phyloP scores from a whole-genome alignment of 225 moss, liverwort and hornwort genomes.

The Thuidium tamariscinum region DNA sequence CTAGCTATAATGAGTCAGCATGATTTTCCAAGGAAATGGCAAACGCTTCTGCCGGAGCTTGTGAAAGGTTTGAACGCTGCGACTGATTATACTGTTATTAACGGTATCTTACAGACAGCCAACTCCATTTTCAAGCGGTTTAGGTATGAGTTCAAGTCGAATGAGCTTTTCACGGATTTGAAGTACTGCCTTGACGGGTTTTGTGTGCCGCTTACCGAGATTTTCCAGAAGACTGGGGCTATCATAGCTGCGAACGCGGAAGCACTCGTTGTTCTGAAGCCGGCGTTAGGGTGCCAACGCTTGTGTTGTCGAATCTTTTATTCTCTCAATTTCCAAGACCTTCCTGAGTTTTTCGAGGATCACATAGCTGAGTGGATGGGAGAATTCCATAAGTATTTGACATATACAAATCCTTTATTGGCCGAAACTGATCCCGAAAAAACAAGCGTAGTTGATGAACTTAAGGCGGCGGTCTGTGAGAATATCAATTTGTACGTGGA shows the following conservation, averaged over 20 bases:
- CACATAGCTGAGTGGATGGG: constrained; percentile 99
- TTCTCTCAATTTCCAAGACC: constrained; percentile 96
- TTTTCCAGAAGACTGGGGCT: constrained; percentile 71
- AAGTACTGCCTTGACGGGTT: constrained; percentile 95
- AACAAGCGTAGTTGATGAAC: constrained; percentile 68
- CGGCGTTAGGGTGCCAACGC: constrained; percentile 68
- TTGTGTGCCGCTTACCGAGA: constrained; percentile 70
- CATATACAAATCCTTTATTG: constrained; percentile 51
- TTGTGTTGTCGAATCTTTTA: constrained; percentile 88
- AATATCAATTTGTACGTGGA: constrained; percentile 98
- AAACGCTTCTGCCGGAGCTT: constrained; percentile 67
- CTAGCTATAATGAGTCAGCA: constrained; percentile 91
- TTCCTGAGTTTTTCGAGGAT: constrained; percentile 96
- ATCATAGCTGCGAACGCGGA: constrained; percentile 43
- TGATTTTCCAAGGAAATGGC: constrained; percentile 91
- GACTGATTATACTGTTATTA: constrained; percentile 58
- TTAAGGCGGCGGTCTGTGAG: constrained; percentile 91
- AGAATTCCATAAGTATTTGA: constrained; percentile 84
- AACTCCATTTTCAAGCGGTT: constrained; percentile 99
- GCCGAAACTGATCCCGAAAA: constrained; percentile 50
- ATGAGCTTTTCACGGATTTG: constrained; percentile 81
- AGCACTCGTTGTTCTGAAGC: constrained; percentile 43
- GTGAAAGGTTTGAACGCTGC: constrained; percentile 52
- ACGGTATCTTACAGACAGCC: constrained; percentile 85
- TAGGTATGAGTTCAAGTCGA: constrained; percentile 84